Conservation (phyloP, 1,284 basidiomycete species). For the Moesziomyces aphidis region DNA sequence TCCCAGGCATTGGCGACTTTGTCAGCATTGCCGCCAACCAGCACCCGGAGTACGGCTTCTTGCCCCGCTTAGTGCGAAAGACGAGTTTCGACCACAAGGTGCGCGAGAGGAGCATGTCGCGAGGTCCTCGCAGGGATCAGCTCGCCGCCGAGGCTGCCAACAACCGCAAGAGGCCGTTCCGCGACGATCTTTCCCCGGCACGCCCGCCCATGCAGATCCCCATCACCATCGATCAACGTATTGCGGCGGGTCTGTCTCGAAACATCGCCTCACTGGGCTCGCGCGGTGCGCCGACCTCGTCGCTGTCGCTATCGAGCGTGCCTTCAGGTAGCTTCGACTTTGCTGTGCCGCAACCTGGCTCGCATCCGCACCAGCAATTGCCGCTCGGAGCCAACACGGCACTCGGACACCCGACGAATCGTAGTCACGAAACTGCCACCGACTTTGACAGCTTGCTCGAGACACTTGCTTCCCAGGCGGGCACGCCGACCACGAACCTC, state of each 20-base stretch:
- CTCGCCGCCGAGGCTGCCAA: conserved; percentile 40
- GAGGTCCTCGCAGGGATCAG: conserved; percentile 50
- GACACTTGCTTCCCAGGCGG: conserved; percentile 42
- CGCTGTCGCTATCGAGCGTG: conserved; percentile 48
- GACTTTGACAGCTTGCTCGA: conserved; percentile 48
- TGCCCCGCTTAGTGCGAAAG: conserved; percentile 65
- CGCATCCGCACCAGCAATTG: conserved; percentile 19
- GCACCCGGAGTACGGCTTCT: conserved; percentile 66
- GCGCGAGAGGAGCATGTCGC: conserved; percentile 60
- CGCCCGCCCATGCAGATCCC: conserved; percentile 53
- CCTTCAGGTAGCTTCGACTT: conserved; percentile 59
- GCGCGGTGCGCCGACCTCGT: conserved; percentile 23
- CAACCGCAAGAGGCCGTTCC: conserved; percentile 61
- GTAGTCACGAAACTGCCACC: conserved; percentile 15
- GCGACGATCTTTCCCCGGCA: conserved; percentile 60
- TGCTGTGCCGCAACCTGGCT: conserved; percentile 38
- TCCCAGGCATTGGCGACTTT: conserved; percentile 65
- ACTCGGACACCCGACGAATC: not conserved
- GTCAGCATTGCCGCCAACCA: conserved; percentile 63
- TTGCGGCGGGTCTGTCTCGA: conserved; percentile 65
- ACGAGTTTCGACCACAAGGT: conserved; percentile 68
- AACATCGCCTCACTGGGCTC: conserved; percentile 52
- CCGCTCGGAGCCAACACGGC: conserved; percentile 7
- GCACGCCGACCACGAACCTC: conserved; percentile 25
- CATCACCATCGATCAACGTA: conserved; percentile 61